These are phyloP conservation scores for Entomortierella parvispora DNA, from an alignment of 192 early-diverging fungal genomes.

Conservation along the genomic window DNA sequence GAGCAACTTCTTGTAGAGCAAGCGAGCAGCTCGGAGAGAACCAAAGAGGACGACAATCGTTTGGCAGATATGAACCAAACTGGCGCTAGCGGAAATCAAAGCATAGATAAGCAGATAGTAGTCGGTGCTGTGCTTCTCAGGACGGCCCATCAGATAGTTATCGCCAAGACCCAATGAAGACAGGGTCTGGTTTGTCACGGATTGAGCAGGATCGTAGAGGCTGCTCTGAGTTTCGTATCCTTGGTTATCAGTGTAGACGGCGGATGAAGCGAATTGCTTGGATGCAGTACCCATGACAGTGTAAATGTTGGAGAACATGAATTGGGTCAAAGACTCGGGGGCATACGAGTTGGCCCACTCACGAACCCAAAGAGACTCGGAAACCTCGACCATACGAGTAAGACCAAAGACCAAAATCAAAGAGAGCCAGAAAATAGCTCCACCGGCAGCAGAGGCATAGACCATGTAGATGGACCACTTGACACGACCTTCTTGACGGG, in stretches of 20 bases:
- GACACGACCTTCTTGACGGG: slow-evolving; percentile 82
- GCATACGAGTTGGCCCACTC: slow-evolving; percentile 55
- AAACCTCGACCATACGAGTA: slow-evolving; percentile 56
- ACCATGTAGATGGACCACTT: slow-evolving; percentile 74
- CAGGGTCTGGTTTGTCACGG: slow-evolving; percentile 20
- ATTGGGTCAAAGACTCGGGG: slow-evolving; percentile 26
- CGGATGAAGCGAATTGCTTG: slow-evolving; percentile 20
- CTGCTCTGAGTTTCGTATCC: slow-evolving; percentile 13
- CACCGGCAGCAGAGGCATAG: slow-evolving; percentile 73
- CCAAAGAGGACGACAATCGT: slow-evolving; percentile 58
- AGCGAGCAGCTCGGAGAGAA: slow-evolving; percentile 63
- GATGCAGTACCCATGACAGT: slow-evolving; percentile 24
- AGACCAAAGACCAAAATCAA: slow-evolving; percentile 52
- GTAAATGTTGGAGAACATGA: slow-evolving; percentile 48
- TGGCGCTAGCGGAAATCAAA: slow-evolving; percentile 54
- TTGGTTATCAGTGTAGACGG: slow-evolving; percentile 38
- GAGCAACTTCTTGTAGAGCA: slow-evolving; percentile 66
- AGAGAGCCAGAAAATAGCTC: slow-evolving; percentile 65
- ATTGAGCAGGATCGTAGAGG: slow-evolving; percentile 21
- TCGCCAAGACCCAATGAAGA: slow-evolving; percentile 17
- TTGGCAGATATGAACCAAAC: slow-evolving; percentile 55
- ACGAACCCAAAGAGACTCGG: slow-evolving; percentile 63
- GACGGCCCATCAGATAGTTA: slow-evolving; percentile 5
- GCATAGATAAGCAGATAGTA: slow-evolving; percentile 67
- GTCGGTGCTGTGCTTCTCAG: slow-evolving; percentile 46